phyloP scores from a whole-genome alignment of 2,329 filamentous ascomycete genomes.

The Exserohilum turcica region DNA sequence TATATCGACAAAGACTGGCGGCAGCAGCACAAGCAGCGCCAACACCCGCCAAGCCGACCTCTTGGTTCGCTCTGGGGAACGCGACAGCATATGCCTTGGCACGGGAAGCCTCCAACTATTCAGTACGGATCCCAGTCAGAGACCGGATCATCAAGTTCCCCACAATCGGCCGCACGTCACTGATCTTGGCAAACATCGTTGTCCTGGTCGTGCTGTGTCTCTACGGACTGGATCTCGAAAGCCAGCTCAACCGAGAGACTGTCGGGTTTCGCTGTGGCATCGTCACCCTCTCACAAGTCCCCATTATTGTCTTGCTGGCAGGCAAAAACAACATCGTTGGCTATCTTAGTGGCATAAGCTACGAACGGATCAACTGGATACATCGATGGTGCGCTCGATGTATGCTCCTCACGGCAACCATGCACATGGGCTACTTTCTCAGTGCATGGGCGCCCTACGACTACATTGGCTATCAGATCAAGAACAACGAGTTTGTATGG shows the following conservation, averaged over 20 bases:
- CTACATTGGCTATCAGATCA: constrained; percentile 63
- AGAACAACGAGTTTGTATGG: constrained; percentile 67
- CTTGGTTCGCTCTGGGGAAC: constrained; percentile 52
- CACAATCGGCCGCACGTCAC: constrained; percentile 45
- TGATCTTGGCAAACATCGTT: constrained; percentile 55
- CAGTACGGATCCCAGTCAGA: constrained; percentile 46
- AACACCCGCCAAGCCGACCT: constrained; percentile 61
- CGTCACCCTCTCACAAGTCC: constrained; percentile 59
- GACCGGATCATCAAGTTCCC: constrained; percentile 47
- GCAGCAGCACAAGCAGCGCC: constrained; percentile 46
- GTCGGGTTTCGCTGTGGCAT: constrained; percentile 63
- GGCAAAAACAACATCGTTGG: constrained; percentile 65
- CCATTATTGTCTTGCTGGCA: constrained; percentile 61
- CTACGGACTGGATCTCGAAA: constrained; percentile 58
- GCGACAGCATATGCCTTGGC: constrained; percentile 61
- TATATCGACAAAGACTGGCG: constrained; percentile 59
- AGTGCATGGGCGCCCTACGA: constrained; percentile 59
- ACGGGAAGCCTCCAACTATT: constrained; percentile 59
- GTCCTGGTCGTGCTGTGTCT: constrained; percentile 62
- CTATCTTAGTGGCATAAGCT: constrained; percentile 64
- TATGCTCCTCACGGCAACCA: constrained; percentile 69
- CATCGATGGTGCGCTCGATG: constrained; percentile 74
- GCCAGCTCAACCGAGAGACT: constrained; percentile 59
- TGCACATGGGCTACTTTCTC: constrained; percentile 74
- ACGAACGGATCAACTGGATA: constrained; percentile 74